Evolutionary conservation across 192 early-diverging fungal species (phyloP).

Genomic region (Backusella psychrophila): DNA sequence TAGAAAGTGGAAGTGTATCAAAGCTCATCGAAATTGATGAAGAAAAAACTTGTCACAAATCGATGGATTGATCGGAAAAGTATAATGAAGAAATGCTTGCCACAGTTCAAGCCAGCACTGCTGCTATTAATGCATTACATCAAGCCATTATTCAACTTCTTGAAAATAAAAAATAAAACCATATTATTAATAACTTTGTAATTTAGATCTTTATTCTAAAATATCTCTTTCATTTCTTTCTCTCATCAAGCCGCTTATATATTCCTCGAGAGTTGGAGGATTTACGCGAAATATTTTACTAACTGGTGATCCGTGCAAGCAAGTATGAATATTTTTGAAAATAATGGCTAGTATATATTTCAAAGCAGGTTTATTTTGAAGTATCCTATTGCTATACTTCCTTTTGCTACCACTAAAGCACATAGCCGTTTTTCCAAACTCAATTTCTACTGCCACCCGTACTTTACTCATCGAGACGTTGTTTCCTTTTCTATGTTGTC

Average conservation of each 20-base stretch:
- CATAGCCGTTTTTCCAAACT: neutral
- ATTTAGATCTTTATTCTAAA: neutral
- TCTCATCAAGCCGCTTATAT: neutral
- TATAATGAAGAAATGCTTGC: neutral
- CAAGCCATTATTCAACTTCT: neutral
- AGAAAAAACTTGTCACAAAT: neutral
- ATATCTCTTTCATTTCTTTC: neutral
- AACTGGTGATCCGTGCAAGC: neutral
- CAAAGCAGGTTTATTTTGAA: neutral
- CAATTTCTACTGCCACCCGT: neutral
- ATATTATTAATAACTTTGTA: neutral
- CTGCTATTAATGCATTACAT: neutral
- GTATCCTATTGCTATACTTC: neutral
- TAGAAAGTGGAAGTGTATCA: neutral
- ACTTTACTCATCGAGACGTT: neutral
- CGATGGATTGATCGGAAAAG: neutral
- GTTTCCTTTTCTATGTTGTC: neutral
- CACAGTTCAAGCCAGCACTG: neutral
- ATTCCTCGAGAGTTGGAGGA: neutral
- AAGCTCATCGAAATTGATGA: neutral
- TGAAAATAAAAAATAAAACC: neutral
- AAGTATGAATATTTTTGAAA: conserved; percentile 2
- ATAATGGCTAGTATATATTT: neutral
- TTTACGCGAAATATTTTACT: neutral
- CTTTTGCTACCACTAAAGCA: neutral